Percentiles rank a stretch among this genome's conserved stretches.
phyloP scores from a whole-genome alignment of 2,329 filamentous ascomycete genomes.

The Byssothecium circinans region DNA sequence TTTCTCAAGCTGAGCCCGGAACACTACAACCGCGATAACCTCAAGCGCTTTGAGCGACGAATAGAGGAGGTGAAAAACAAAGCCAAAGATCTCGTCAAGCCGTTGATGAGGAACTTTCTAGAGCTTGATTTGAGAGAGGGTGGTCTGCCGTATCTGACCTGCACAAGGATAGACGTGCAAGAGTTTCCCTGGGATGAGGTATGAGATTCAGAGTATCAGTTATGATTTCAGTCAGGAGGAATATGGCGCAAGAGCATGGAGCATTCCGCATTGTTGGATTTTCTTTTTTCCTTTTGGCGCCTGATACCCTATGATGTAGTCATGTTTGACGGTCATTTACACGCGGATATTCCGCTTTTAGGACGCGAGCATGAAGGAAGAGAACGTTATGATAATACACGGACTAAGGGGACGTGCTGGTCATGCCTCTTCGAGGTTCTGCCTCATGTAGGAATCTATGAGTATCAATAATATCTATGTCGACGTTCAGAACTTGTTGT shows the following conservation, averaged over 20 bases:
- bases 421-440: neutral
- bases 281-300: constrained; percentile 7
- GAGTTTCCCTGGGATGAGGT: constrained; percentile 64
- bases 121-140: constrained; percentile 71
- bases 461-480: no score
- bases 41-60: constrained; percentile 81
- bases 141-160: constrained; percentile 64
- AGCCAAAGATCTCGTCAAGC: constrained; percentile 79
- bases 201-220: neutral
- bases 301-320: constrained; percentile 14
- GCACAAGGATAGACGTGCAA: constrained; percentile 62
- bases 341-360: neutral
- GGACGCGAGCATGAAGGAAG: neutral
- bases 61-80: constrained; percentile 86
- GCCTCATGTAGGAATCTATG: no score
- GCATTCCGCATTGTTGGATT: neutral
- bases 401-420: neutral
- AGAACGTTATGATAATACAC: neutral
- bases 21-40: constrained; percentile 81
- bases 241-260: neutral
- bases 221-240: neutral
- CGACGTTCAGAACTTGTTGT: no score
- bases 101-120: constrained; percentile 81
- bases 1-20: constrained; percentile 85
- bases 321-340: neutral